These are phyloP conservation scores for Spatholobus suberectus DNA, from an alignment of 306 rosid species.

Conservation along the genomic window DNA sequence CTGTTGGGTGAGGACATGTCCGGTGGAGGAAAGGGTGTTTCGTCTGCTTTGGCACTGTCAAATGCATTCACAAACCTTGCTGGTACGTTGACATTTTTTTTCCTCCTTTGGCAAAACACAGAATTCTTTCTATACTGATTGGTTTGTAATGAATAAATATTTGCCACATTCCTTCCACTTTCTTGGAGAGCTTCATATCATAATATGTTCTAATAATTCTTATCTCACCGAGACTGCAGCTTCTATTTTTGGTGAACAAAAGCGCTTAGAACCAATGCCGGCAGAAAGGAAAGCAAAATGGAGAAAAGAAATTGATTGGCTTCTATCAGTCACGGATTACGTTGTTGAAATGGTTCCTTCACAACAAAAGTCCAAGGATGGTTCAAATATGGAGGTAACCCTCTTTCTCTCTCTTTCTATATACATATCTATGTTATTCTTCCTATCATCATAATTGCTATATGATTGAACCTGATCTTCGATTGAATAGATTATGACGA, in stretches of 20 bases:
- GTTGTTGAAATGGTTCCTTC: conserved; percentile 96
- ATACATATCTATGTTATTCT: not conserved
- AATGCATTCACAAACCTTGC: conserved; percentile 97
- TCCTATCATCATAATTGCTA: not conserved
- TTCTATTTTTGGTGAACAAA: conserved; percentile 92
- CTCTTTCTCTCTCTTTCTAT: not conserved
- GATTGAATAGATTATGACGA: conserved; percentile 81
- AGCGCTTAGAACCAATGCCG: conserved; percentile 84
- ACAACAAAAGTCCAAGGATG: conserved; percentile 77
- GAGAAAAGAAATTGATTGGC: conserved; percentile 93
- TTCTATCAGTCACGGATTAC: conserved; percentile 77
- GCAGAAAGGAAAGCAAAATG: conserved; percentile 81
- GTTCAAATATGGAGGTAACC: conserved; percentile 83
- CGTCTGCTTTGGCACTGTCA: conserved; percentile 93
- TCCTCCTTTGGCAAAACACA: not conserved
- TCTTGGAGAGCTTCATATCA: not conserved
- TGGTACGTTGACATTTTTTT: conserved; percentile 50
- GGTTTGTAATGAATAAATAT: not conserved
- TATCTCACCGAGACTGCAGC: conserved; percentile 58
- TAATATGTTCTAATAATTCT: not conserved
- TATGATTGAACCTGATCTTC: conserved; percentile 26
- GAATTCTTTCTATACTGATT: not conserved
- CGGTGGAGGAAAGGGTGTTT: conserved; percentile 98
- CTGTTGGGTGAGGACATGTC: conserved; percentile 98
- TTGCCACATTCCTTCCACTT: not conserved